Percentiles rank a stretch among this genome's conserved stretches.
Evolutionary conservation across 2,329 filamentous ascomycete species (phyloP).

Genomic region (Juglanconis oblonga): DNA sequence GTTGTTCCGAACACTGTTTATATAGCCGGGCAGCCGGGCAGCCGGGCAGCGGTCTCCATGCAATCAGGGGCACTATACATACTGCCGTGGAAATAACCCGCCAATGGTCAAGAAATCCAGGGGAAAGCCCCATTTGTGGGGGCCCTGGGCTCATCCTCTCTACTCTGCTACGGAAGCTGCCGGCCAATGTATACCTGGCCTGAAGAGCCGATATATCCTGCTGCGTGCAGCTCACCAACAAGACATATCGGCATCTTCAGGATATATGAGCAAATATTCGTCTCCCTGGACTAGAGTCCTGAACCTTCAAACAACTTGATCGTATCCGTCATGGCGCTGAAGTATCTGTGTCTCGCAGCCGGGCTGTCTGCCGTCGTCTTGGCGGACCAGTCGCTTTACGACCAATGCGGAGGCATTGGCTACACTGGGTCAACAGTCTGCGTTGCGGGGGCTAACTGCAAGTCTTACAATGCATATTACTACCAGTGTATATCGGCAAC

Average conservation of each 20-base stretch:
- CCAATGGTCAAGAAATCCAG: constrained; percentile 10
- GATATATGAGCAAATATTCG: background rate
- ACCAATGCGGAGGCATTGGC: constrained; percentile 14
- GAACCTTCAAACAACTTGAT: background rate
- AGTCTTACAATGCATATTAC: constrained; percentile 12
- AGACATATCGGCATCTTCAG: background rate
- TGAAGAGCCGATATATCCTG: too few species aligned
- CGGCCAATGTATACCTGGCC: background rate
- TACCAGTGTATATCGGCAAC: constrained; percentile 12
- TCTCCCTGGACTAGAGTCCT: background rate
- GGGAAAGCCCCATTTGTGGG: background rate
- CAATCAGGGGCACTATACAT: background rate
- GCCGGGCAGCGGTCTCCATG: background rate
- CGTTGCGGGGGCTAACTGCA: constrained; percentile 5
- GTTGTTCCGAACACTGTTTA: constrained; percentile 9
- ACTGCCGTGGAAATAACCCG: background rate
- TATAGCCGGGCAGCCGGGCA: background rate
- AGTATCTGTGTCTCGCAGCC: background rate
- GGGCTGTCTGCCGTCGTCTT: background rate
- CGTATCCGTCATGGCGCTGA: background rate
- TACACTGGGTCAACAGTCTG: constrained; percentile 14
- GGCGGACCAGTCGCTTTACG: constrained; percentile 21
- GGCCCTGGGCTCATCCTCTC: background rate
- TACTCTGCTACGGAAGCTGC: background rate
- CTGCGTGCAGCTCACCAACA: too few species aligned